Conservation (phyloP, 306 rosid species). For the Vigna unguiculata region DNA sequence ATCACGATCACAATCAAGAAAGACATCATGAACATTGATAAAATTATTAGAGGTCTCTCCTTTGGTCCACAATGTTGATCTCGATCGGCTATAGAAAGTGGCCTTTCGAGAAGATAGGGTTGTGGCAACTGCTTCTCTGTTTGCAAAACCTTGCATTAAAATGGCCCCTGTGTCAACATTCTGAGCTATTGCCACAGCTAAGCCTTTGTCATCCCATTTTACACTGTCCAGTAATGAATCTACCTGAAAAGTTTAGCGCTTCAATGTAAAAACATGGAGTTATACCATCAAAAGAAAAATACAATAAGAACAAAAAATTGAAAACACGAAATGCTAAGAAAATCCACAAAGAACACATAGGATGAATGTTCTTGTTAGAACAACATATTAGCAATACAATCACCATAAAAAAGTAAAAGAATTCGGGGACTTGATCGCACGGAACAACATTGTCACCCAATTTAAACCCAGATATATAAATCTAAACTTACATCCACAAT, state of each 20-base stretch:
- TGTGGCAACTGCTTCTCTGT: conserved; percentile 69
- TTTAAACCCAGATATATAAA: conserved; percentile 7
- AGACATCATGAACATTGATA: conserved; percentile 79
- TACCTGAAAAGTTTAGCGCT: conserved; percentile 59
- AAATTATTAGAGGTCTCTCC: conserved; percentile 95
- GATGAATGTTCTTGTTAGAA: conserved; percentile 1
- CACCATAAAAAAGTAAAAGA: conserved; percentile 7
- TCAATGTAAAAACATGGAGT: conserved; percentile 27
- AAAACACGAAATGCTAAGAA: conserved; percentile 27
- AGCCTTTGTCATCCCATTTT: conserved; percentile 92
- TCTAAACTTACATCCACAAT: conserved; percentile 4
- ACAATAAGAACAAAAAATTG: not conserved
- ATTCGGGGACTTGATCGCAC: not conserved
- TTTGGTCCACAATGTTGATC: conserved; percentile 86
- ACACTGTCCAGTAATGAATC: conserved; percentile 63
- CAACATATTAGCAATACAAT: conserved; percentile 13
- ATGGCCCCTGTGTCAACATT: conserved; percentile 93
- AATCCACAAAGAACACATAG: conserved; percentile 14
- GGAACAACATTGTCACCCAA: conserved; percentile 12
- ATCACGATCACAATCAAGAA: conserved; percentile 88
- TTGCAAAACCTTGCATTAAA: conserved; percentile 95
- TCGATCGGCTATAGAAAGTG: conserved; percentile 88
- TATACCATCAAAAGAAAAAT: not conserved
- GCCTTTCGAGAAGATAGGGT: conserved; percentile 76
- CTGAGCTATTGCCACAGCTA: conserved; percentile 89